phyloP scores from a whole-genome alignment of 164 flowering plant species.

The Chimonanthus salicifolius region DNA sequence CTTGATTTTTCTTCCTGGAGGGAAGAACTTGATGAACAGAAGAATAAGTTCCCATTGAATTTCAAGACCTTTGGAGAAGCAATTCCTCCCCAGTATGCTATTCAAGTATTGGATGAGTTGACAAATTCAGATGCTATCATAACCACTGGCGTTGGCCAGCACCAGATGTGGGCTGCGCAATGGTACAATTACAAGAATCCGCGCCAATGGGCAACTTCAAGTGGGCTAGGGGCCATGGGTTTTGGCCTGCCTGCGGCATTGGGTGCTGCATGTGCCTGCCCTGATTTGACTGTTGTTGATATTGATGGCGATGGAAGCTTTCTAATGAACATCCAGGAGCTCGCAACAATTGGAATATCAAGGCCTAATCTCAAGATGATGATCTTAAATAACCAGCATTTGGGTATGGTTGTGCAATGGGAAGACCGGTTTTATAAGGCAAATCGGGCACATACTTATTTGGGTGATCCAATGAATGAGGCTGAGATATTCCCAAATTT shows the following conservation, averaged over 20 bases:
- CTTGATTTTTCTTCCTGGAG: no score
- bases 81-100: no score
- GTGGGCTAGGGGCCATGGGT: constrained; percentile 22
- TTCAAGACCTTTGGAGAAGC: no score
- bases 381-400: no score
- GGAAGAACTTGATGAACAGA: no score
- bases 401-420: no score
- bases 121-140: no score
- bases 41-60: no score
- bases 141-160: no score
- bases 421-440: constrained; percentile 70
- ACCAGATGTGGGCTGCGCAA: no score
- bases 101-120: no score
- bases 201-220: constrained; percentile 16
- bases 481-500: constrained; percentile 55
- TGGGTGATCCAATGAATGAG: constrained; percentile 55
- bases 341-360: constrained; percentile 9
- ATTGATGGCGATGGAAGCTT: constrained; percentile 21
- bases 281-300: constrained; percentile 9
- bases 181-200: neutral
- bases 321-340: constrained; percentile 16
- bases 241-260: constrained; percentile 21
- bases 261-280: constrained; percentile 14
- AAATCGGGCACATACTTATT: constrained; percentile 60
- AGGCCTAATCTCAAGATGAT: constrained; percentile 4